These are phyloP conservation scores for Saturnispora kantuleensis DNA, from an alignment of 805 yeast genomes.

Conservation along the genomic window DNA sequence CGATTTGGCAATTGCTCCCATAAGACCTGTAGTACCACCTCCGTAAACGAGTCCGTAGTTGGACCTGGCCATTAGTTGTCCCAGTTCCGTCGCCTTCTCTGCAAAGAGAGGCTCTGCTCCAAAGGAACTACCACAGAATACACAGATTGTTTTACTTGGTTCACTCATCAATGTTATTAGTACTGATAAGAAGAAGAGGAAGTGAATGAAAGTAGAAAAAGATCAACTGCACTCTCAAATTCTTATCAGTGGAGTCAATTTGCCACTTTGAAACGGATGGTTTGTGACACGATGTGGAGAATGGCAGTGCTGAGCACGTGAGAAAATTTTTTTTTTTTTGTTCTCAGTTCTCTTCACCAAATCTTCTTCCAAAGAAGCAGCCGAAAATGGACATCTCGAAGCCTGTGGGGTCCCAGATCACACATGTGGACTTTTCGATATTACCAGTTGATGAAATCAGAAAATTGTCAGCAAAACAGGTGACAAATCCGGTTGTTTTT, in stretches of 20 bases:
- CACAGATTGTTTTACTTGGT: slow-evolving; percentile 50
- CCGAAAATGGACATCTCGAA: slow-evolving; percentile 81
- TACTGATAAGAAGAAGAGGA: too few species aligned
- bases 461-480: slow-evolving; percentile 84
- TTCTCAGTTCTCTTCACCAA: not conserved
- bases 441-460: slow-evolving; percentile 75
- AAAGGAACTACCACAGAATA: slow-evolving; percentile 77
- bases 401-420: slow-evolving; percentile 92
- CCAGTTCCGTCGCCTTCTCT: slow-evolving; percentile 48
- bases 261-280: not conserved
- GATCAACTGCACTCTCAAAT: too few species aligned
- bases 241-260: too few species aligned
- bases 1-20: slow-evolving; percentile 68
- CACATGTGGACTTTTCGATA: slow-evolving; percentile 86
- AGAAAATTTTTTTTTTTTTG: not conserved
- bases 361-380: not conserved
- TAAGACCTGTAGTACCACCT: slow-evolving; percentile 80
- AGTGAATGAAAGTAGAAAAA: not conserved
- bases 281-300: not conserved
- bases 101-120: slow-evolving; percentile 48
- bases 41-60: slow-evolving; percentile 79
- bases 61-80: slow-evolving; percentile 43
- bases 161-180: too few species aligned
- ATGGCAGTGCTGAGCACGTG: not conserved
- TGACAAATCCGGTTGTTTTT: slow-evolving; percentile 90